Evolutionary conservation across 2,329 filamentous ascomycete genomes (phyloP).

Genomic region (Verticillium tricorpus): DNA sequence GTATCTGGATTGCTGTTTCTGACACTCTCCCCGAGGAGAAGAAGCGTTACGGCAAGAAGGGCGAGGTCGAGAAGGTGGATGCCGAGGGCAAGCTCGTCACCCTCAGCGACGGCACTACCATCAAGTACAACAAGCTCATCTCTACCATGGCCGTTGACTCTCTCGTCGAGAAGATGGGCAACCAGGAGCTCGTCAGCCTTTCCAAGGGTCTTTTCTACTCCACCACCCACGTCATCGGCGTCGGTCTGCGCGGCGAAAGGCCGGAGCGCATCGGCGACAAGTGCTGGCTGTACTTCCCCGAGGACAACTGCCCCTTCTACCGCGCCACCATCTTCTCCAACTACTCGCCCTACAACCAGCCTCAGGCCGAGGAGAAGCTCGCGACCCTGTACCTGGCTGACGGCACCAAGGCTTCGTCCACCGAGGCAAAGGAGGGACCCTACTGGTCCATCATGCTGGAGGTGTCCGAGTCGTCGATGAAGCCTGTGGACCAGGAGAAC

Average conservation of each 20-base stretch:
- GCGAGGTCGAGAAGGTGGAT: constrained; percentile 81
- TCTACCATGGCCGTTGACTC: constrained; percentile 95
- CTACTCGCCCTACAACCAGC: constrained; percentile 99
- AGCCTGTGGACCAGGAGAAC: constrained; percentile 84
- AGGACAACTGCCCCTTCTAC: constrained; percentile 99
- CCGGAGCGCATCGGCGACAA: constrained; percentile 98
- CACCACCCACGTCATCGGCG: constrained; percentile 93
- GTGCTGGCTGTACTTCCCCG: constrained; percentile 99
- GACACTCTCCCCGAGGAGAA: constrained; percentile 90
- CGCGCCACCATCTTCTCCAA: constrained; percentile 99
- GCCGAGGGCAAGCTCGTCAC: constrained; percentile 78
- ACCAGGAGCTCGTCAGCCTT: constrained; percentile 75
- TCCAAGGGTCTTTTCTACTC: constrained; percentile 96
- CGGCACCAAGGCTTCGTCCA: constrained; percentile 72
- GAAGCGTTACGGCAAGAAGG: constrained; percentile 81
- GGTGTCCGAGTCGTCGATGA: constrained; percentile 92
- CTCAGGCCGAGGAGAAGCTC: constrained; percentile 74
- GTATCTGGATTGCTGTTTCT: constrained; percentile 97
- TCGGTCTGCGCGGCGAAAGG: constrained; percentile 85
- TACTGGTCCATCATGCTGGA: constrained; percentile 99
- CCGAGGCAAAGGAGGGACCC: constrained; percentile 75
- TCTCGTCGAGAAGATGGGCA: constrained; percentile 80
- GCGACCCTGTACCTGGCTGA: constrained; percentile 81
- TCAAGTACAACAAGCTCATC: constrained; percentile 89
- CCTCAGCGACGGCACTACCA: constrained; percentile 77